Percentiles rank a stretch among this genome's conserved stretches.
Conservation (phyloP, 1,139 yeast species). For the Lodderomyces theae region DNA sequence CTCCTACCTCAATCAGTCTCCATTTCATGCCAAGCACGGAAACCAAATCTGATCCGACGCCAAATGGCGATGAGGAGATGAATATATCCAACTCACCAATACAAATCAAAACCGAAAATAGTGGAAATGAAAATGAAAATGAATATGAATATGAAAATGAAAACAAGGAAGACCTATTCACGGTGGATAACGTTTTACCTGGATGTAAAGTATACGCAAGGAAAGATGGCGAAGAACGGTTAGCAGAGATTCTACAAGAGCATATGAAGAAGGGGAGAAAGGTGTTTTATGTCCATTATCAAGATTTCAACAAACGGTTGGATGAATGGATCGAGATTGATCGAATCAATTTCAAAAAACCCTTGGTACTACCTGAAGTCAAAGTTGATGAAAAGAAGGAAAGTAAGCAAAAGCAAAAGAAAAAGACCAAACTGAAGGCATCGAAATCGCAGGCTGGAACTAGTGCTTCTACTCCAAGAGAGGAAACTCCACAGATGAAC, state of each 20-base stretch:
- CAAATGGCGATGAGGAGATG: background rate
- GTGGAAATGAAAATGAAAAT: background rate
- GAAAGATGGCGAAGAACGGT: slow-evolving; percentile 75
- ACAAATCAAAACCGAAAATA: slow-evolving; percentile 3
- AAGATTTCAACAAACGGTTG: slow-evolving; percentile 80
- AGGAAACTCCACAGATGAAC: slow-evolving; percentile 22
- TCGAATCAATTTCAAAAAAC: slow-evolving; percentile 65
- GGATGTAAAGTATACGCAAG: slow-evolving; percentile 82
- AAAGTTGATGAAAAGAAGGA: slow-evolving; percentile 45
- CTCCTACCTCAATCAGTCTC: background rate
- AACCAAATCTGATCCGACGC: background rate
- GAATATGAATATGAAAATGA: background rate
- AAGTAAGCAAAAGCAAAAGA: slow-evolving; percentile 23
- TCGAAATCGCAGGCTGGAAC: slow-evolving; percentile 21
- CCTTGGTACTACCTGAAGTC: slow-evolving; percentile 70
- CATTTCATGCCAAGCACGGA: slow-evolving; percentile 4
- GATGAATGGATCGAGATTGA: slow-evolving; percentile 89
- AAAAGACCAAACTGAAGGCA: slow-evolving; percentile 15
- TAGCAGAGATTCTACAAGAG: slow-evolving; percentile 82
- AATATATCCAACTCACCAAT: slow-evolving; percentile 1
- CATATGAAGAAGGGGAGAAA: slow-evolving; percentile 74
- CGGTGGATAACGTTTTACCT: slow-evolving; percentile 50
- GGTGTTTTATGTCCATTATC: slow-evolving; percentile 89
- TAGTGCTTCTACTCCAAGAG: slow-evolving; percentile 14
- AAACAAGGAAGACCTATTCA: slow-evolving; percentile 19